phyloP scores from a whole-genome alignment of 768 basidiomycete species.

The Mycena leptocephala region DNA sequence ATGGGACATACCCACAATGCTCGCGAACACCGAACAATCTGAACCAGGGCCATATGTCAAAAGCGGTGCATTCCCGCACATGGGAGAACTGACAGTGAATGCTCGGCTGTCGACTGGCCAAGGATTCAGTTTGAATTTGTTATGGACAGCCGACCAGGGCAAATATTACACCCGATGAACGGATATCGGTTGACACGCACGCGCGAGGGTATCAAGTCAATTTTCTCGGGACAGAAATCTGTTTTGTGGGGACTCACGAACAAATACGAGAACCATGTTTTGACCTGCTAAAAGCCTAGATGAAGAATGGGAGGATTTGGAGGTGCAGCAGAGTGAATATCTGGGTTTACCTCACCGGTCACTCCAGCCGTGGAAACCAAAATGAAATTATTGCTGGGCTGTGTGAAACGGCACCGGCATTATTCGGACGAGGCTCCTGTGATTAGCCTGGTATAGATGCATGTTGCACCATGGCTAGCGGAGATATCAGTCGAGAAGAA shows the following conservation, averaged over 20 bases:
- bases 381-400: not conserved
- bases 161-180: not conserved
- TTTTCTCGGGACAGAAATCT: not conserved
- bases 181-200: not conserved
- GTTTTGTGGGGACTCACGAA: not conserved
- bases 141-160: slow-evolving; percentile 1
- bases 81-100: not conserved
- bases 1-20: not conserved
- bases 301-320: slow-evolving; percentile 9
- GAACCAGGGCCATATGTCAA: no score
- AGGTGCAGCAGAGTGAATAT: not conserved
- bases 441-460: no score
- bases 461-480: no score
- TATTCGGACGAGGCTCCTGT: not conserved
- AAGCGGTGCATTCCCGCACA: not conserved
- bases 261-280: not conserved
- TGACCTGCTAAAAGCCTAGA: not conserved
- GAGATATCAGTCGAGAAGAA: no score
- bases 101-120: not conserved
- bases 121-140: not conserved
- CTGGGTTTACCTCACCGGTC: not conserved
- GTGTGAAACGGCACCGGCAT: not conserved
- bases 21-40: not conserved
- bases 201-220: not conserved
- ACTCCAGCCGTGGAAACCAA: not conserved